Evolutionary conservation across 31 red algal species (phyloP).

Genomic region (Asparagopsis taxiformis): DNA sequence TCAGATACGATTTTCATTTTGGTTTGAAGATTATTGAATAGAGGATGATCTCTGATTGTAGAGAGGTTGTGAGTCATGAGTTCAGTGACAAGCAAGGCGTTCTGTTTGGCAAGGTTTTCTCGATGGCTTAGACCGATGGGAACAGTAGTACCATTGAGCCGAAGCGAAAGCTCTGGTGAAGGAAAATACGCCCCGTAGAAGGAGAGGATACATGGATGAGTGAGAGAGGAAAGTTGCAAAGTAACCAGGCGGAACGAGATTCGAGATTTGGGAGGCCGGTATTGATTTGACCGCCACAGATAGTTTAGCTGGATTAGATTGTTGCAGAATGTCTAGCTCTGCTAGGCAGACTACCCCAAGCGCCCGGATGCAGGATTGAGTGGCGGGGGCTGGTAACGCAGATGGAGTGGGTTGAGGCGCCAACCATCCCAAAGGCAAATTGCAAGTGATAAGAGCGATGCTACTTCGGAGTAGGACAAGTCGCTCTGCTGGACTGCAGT

Average conservation of each 20-base stretch:
- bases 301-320: neutral
- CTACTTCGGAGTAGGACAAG: neutral
- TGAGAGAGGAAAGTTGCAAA: neutral
- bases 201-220: neutral
- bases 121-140: neutral
- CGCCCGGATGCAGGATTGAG: neutral
- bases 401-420: neutral
- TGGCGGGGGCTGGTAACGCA: neutral
- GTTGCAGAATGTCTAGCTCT: neutral
- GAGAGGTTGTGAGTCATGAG: neutral
- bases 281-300: neutral
- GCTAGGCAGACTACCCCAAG: neutral
- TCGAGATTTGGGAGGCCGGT: neutral
- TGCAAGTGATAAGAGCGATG: neutral
- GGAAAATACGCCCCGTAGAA: neutral
- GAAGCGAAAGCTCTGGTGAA: neutral
- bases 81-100: neutral
- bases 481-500: neutral
- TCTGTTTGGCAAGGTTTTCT: no score
- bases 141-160: neutral
- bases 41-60: neutral
- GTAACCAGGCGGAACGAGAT: neutral
- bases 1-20: neutral
- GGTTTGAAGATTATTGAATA: neutral
- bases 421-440: neutral